Conservation (phyloP, 345 rosid genomes). For the Ceriops zippeliana region DNA sequence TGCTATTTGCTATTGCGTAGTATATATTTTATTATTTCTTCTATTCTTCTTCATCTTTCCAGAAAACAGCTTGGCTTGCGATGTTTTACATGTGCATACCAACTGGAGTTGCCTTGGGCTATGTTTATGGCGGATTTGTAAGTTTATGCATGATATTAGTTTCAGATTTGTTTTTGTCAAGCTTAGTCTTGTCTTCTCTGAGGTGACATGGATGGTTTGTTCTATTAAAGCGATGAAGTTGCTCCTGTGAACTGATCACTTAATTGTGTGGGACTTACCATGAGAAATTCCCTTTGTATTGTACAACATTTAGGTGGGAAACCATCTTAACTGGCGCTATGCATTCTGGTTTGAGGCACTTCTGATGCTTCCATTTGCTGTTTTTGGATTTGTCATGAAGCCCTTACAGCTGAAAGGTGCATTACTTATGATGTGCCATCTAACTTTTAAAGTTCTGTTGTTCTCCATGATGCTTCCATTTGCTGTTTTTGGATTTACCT, state of each 20-base stretch:
- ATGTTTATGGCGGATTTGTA: conserved; percentile 31
- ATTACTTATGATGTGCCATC: background rate
- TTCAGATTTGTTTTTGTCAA: background rate
- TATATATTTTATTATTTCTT: background rate
- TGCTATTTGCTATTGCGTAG: background rate
- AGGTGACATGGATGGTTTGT: too few relatives aligned
- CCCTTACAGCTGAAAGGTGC: conserved; percentile 28
- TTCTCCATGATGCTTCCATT: background rate
- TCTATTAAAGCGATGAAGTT: too few relatives aligned
- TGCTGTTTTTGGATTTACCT: too few relatives aligned
- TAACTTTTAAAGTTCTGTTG: background rate
- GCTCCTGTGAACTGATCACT: background rate
- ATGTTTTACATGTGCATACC: conserved; percentile 32
- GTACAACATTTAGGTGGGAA: conserved; percentile 18
- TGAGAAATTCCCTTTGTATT: background rate
- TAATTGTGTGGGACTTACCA: background rate
- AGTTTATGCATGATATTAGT: conserved; percentile 2
- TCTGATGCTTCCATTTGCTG: conserved; percentile 30
- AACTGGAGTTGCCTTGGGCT: conserved; percentile 26
- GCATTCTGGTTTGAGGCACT: conserved; percentile 28
- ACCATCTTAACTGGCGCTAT: conserved; percentile 21
- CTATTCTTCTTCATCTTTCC: background rate
- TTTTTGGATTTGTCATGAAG: conserved; percentile 26
- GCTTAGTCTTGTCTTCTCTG: too few relatives aligned
- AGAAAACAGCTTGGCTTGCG: conserved; percentile 32